phyloP scores from a whole-genome alignment of 192 early-diverging fungal genomes.

The Linnemannia elongata region DNA sequence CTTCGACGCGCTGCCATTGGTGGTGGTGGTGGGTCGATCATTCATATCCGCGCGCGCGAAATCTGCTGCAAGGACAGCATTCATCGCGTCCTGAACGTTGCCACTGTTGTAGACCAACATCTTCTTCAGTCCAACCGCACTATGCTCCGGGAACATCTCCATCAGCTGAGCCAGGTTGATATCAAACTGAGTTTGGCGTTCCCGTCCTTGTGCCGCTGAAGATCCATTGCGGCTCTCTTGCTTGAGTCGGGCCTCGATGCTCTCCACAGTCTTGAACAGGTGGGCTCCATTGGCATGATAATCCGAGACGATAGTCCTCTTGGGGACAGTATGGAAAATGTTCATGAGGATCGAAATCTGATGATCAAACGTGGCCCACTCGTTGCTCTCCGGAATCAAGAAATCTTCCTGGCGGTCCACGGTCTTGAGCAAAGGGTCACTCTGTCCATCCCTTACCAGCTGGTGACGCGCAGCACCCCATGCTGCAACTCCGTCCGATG shows the following conservation, averaged over 20 bases:
- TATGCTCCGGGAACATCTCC: conserved; percentile 55
- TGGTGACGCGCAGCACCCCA: conserved; percentile 20
- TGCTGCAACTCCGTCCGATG: not conserved
- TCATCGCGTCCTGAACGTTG: conserved; percentile 51
- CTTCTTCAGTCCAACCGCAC: conserved; percentile 46
- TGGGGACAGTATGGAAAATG: conserved; percentile 44
- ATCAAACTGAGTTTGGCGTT: conserved; percentile 50
- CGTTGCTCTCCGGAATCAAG: conserved; percentile 53
- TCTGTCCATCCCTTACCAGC: conserved; percentile 11
- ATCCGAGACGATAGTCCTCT: conserved; percentile 42
- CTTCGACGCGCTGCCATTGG: conserved; percentile 9
- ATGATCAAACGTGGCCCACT: conserved; percentile 55
- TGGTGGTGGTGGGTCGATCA: not conserved
- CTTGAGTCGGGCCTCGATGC: conserved; percentile 35
- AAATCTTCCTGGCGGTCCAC: conserved; percentile 42
- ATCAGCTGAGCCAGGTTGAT: conserved; percentile 40
- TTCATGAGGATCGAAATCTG: conserved; percentile 51
- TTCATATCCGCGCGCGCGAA: conserved; percentile 26
- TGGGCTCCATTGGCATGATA: conserved; percentile 45
- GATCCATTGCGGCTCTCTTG: conserved; percentile 23
- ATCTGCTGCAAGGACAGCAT: conserved; percentile 57
- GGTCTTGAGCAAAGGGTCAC: conserved; percentile 26
- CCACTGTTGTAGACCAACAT: conserved; percentile 49
- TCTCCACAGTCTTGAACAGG: conserved; percentile 47
- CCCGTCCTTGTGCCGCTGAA: conserved; percentile 4